phyloP scores from a whole-genome alignment of 495 filamentous ascomycete species.

The Lineolata rhizophorae region DNA sequence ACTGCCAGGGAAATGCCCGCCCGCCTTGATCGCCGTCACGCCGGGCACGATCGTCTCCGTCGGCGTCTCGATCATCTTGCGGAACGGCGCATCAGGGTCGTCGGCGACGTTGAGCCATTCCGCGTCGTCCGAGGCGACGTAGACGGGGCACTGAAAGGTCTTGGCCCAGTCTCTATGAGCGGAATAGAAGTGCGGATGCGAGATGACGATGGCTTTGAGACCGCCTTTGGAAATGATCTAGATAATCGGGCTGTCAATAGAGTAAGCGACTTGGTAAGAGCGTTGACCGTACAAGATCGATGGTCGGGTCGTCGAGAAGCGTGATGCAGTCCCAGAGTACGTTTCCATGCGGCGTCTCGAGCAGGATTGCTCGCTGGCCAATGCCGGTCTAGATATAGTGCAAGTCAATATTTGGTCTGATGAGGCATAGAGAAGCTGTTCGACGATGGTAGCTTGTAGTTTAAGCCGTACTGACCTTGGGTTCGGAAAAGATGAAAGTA shows the following conservation, averaged over 20 bases:
- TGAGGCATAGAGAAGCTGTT: neutral
- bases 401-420: neutral
- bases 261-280: neutral
- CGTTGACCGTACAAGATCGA: slow-evolving; percentile 12
- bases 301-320: slow-evolving; percentile 36
- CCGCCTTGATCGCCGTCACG: slow-evolving; percentile 39
- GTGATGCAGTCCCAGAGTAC: slow-evolving; percentile 57
- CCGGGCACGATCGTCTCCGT: slow-evolving; percentile 24
- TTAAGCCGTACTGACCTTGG: slow-evolving; percentile 27
- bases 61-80: slow-evolving; percentile 22
- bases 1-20: slow-evolving; percentile 57
- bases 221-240: slow-evolving; percentile 27
- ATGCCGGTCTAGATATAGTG: slow-evolving; percentile 29
- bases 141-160: slow-evolving; percentile 40
- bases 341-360: slow-evolving; percentile 36
- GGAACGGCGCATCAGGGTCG: slow-evolving; percentile 12
- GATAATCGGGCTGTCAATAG: slow-evolving; percentile 1
- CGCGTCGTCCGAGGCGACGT: slow-evolving; percentile 35
- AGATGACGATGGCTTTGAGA: slow-evolving; percentile 51
- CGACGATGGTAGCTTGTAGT: neutral
- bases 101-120: slow-evolving; percentile 31
- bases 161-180: slow-evolving; percentile 46
- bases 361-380: slow-evolving; percentile 46
- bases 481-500: slow-evolving; percentile 31
- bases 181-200: slow-evolving; percentile 60